Evolutionary conservation across 257 asterid species (phyloP), one percentile per base, ranked within the genome.

Genomic region (Forsythia suspensa): DNA sequence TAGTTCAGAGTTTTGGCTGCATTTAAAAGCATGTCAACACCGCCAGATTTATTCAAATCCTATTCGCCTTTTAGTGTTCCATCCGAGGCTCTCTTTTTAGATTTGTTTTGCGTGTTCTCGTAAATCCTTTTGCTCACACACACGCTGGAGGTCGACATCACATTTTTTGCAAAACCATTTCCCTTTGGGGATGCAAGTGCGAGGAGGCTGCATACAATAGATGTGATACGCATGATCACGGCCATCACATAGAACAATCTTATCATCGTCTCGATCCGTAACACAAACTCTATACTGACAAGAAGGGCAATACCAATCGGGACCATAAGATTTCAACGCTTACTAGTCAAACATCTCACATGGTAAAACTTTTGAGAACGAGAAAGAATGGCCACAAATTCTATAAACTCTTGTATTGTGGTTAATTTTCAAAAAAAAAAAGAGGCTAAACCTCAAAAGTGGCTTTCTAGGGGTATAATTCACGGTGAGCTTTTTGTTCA

Each of bases 221-320:
- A 89, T 85, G 79, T 94, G 98, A 72, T 92, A 92, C 1, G 96
- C 98, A 51, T 88, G 90, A 85, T 94, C 98, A 79, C 97, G 92
- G 39, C 96, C 91, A 74, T 94, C 98, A 71, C 98, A 94, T n/a
- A 92, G 70, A 73, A 94, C 96, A 61, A 91, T 91, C 86, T 92
- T 89, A 75, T 90, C 94, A 78, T 94, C 97, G 43, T 94, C 97
- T 75, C 80, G 73, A 84, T 94, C 96, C 20, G 83, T 75, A 42
- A 88, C 86, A 89, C 98, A 94, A 80, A 81, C 73, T 87, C 97
- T 81, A 78, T 97, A 94, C 41, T 92, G 87, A 80, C 98, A 94
- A 39, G 97, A 92, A 39, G 97, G 98, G 84, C 98, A 94, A 76
- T 94, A 92, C 98, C 98, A 94, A 59, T 90, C 75, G 3, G 90